Base-by-base conservation (phyloP, 305 asterid species). In the Fraxinus dipetala region DNA sequence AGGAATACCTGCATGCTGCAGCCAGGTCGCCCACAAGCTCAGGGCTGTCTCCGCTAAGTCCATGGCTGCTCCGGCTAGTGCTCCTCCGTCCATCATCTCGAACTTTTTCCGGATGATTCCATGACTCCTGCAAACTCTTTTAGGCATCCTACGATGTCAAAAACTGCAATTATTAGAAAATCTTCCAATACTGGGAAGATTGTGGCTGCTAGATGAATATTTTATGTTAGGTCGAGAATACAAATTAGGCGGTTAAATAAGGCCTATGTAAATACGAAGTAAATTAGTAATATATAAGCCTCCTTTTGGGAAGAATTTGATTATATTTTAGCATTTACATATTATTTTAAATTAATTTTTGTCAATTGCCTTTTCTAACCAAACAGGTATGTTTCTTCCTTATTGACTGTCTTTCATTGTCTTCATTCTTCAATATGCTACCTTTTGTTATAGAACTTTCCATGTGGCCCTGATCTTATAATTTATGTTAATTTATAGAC, bases 361-460 rank as follows among this genome's bases (percentile, higher is more conserved):
- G 7, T 24, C 54, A 40, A 18, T 74, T 74, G 6, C 20, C 30
- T 18, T 74, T 32, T 4, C 31, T 26, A 75, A 30, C 20, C 48
- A 20, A 20, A 20, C 54, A 36, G 54, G 36, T 38, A 18, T 2
- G 45, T 40, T 18, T 32, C 72, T 10, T 24, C 24, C 48, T 3
- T 43, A 32, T 14, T 72, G 78, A 73, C 69, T n/a, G 43, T 13
- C 75, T 40, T 43, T 22, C 30, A 1, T 16, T 77, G 61, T 72
- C 78, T 48, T 85, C 59, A 48, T 69, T 85, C 63, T 38, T 81
- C 26, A 65, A 76, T 56, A 14, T 59, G 76, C 73, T 14, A 36
- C 51, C n/a, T 51, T 51, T 51, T 51, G 22, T 51, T 40, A 40
- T 72, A 2, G 38, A 45, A 22, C n/a, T 26, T 78, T 74, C 67